These are phyloP conservation scores for Linum tenue DNA, from an alignment of 345 rosid species.

Conservation along the genomic window DNA sequence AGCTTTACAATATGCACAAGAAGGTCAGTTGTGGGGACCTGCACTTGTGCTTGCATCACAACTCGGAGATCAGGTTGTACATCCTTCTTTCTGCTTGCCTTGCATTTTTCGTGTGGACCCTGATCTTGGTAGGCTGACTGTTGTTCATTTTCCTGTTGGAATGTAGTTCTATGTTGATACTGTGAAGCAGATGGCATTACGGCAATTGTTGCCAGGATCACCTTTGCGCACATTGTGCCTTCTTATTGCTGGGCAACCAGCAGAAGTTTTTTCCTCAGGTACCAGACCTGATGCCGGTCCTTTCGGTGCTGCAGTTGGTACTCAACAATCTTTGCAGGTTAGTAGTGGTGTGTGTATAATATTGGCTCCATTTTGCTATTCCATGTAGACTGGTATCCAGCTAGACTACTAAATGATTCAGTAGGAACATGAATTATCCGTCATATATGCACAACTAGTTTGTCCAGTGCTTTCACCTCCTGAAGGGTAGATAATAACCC, in stretches of 20 bases:
- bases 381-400: neutral
- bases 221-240: slow-evolving; percentile 92
- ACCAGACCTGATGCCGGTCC: slow-evolving; percentile 21
- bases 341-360: slow-evolving; percentile 7
- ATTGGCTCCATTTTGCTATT: slow-evolving; percentile 2
- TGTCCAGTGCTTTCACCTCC: too few relatives aligned
- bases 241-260: slow-evolving; percentile 95
- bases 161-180: slow-evolving; percentile 88
- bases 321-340: slow-evolving; percentile 60
- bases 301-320: slow-evolving; percentile 28
- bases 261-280: slow-evolving; percentile 65
- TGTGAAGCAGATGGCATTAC: slow-evolving; percentile 92
- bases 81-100: neutral
- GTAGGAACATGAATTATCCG: neutral
- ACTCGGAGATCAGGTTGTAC: slow-evolving; percentile 83
- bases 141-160: slow-evolving; percentile 9
- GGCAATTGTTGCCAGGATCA: slow-evolving; percentile 85
- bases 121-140: neutral
- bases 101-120: slow-evolving; percentile 5
- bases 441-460: neutral
- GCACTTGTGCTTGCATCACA: slow-evolving; percentile 94
- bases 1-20: slow-evolving; percentile 79
- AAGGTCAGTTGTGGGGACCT: slow-evolving; percentile 97
- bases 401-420: neutral
- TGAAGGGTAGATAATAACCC: too few relatives aligned